A percentile compares a stretch with the other conserved stretches of the same genome.
These are phyloP conservation scores for Lenzites betulinus DNA, from an alignment of 768 basidiomycete genomes.

Conservation along the genomic window DNA sequence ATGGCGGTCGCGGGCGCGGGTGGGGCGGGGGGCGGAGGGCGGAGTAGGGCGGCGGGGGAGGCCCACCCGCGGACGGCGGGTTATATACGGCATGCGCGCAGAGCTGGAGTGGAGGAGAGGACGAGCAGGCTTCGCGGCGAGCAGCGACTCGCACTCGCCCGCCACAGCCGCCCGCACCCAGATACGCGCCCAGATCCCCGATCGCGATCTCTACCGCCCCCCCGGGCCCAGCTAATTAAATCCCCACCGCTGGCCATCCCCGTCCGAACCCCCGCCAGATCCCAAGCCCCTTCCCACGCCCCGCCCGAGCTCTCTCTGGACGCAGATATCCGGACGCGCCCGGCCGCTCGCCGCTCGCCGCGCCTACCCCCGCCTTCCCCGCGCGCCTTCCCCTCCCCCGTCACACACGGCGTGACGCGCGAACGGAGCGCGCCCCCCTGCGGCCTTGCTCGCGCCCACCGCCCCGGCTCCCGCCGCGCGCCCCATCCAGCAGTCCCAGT, in stretches of 20 bases:
- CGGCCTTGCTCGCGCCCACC: no score
- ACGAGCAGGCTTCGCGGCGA: no score
- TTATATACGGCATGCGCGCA: slow-evolving; percentile 20
- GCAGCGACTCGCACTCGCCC: neutral
- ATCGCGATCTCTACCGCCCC: no score
- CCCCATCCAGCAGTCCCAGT: slow-evolving; percentile 12
- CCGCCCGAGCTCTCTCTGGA: slow-evolving; percentile 2
- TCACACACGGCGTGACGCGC: no score
- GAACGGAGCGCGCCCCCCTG: slow-evolving; percentile 21
- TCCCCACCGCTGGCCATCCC: no score
- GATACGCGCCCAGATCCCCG: no score
- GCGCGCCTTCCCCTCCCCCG: no score
- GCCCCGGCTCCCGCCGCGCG: neutral
- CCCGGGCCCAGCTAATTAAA: no score
- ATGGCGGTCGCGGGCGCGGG: slow-evolving; percentile 18
- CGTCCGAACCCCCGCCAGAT: neutral
- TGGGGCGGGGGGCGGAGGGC: slow-evolving; percentile 4
- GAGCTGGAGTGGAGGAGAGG: slow-evolving; percentile 5
- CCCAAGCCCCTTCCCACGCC: neutral
- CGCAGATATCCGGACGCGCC: neutral
- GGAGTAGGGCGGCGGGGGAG: slow-evolving; percentile 10
- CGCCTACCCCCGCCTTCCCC: no score
- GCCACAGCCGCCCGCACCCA: neutral
- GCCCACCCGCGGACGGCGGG: slow-evolving; percentile 13
- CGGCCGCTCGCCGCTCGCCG: no score